Conservation (phyloP, 108 stramenopile species). For the Nitzschia sp. region DNA sequence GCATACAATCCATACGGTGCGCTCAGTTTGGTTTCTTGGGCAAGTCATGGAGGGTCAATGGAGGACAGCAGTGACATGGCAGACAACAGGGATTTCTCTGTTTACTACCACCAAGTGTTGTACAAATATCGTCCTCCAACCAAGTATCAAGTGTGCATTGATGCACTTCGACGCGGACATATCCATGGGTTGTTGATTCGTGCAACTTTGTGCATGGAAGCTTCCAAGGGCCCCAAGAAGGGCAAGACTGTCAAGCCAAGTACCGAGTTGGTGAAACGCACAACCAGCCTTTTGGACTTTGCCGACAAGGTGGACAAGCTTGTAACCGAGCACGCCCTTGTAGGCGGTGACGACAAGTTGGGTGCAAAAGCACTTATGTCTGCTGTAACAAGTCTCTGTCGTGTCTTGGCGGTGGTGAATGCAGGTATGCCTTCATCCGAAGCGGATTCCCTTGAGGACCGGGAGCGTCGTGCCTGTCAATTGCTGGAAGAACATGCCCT, state of each 20-base stretch:
- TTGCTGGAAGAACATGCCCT: conserved; percentile 13
- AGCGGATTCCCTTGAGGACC: conserved; percentile 39
- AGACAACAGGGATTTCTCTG: conserved; percentile 74
- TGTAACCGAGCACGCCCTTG: conserved; percentile 12
- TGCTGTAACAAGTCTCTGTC: conserved; percentile 40
- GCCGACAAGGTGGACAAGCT: conserved; percentile 23
- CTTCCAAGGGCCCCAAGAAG: conserved; percentile 70
- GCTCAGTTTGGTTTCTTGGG: conserved; percentile 42
- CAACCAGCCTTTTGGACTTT: conserved; percentile 48
- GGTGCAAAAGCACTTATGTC: conserved; percentile 26
- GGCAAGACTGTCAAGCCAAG: conserved; percentile 67
- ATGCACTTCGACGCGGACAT: conserved; percentile 54
- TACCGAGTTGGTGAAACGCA: conserved; percentile 45
- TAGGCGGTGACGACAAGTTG: background rate
- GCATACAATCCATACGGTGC: conserved; percentile 57
- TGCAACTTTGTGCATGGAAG: conserved; percentile 54
- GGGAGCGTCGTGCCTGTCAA: conserved; percentile 27
- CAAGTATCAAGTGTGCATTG: conserved; percentile 33
- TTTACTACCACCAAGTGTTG: conserved; percentile 47
- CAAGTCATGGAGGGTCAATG: background rate
- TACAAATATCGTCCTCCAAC: conserved; percentile 18
- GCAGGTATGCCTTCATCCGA: conserved; percentile 37
- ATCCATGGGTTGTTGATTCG: conserved; percentile 66
- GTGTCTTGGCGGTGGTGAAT: conserved; percentile 40
- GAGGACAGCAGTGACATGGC: conserved; percentile 25